Evolutionary conservation across 495 filamentous ascomycete species (phyloP).

Genomic region (Pyronema domesticum): DNA sequence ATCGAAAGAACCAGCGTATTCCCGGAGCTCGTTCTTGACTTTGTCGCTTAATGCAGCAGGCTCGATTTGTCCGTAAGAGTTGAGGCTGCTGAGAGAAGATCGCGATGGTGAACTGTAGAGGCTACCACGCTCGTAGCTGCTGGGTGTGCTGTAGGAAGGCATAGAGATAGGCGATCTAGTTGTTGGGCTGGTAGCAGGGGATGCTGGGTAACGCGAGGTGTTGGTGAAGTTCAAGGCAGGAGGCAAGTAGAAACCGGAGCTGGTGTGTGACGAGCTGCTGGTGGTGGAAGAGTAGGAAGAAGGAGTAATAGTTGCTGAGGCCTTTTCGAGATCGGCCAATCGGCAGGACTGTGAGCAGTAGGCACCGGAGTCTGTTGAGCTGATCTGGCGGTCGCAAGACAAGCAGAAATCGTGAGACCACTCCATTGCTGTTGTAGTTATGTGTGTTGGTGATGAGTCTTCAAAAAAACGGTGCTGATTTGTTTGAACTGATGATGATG

Average conservation of each 20-base stretch:
- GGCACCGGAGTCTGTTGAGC: conserved; percentile 40
- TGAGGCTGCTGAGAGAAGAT: conserved; percentile 65
- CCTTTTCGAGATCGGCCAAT: conserved; percentile 68
- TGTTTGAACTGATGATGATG: too few relatives aligned
- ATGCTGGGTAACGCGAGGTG: conserved; percentile 11
- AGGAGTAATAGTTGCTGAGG: conserved; percentile 38
- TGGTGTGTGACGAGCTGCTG: conserved; percentile 25
- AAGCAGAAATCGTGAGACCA: conserved; percentile 93
- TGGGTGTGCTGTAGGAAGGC: conserved; percentile 23
- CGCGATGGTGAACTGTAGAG: conserved; percentile 47
- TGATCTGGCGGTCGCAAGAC: conserved; percentile 77
- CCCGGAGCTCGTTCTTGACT: conserved; percentile 59
- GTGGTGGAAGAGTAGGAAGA: conserved; percentile 32
- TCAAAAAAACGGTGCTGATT: too few relatives aligned
- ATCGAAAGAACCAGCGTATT: conserved; percentile 78
- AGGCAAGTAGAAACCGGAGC: conserved; percentile 43
- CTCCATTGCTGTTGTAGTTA: conserved; percentile 50
- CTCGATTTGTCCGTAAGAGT: conserved; percentile 42
- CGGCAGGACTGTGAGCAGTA: conserved; percentile 93
- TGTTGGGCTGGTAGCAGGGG: conserved; percentile 10
- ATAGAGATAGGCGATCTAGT: conserved; percentile 19
- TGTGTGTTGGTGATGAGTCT: conserved; percentile 4
- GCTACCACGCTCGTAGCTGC: conserved; percentile 15
- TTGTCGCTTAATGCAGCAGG: conserved; percentile 48
- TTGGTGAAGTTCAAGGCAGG: conserved; percentile 48